A percentile compares a stretch with the other conserved stretches of the same genome.
phyloP scores from a whole-genome alignment of 2,329 filamentous ascomycete species.

The Tympanopsis confertula region DNA sequence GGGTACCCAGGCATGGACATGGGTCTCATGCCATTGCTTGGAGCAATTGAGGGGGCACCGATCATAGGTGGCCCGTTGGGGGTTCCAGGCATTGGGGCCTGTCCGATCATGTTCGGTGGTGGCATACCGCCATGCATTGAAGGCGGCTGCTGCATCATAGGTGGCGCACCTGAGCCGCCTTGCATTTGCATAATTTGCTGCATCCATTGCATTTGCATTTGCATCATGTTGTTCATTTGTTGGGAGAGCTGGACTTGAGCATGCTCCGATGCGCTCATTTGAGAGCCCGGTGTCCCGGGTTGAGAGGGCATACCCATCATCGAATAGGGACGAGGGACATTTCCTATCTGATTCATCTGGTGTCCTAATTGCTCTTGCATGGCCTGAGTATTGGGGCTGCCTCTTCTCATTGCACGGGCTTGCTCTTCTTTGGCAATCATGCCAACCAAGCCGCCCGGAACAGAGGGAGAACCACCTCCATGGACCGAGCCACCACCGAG shows the following conservation, averaged over 20 bases:
- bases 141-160: no score
- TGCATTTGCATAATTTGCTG: constrained; percentile 21
- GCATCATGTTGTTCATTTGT: constrained; percentile 42
- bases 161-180: constrained; percentile 9
- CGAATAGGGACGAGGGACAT: neutral
- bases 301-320: neutral
- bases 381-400: constrained; percentile 4
- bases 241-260: constrained; percentile 38
- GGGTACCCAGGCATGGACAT: no score
- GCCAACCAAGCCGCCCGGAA: neutral
- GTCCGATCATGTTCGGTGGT: no score
- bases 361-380: constrained; percentile 5
- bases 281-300: neutral
- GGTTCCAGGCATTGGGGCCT: no score
- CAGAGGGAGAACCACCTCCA: neutral
- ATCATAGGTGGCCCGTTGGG: no score
- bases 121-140: no score
- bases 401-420: constrained; percentile 1
- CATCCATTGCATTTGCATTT: constrained; percentile 51
- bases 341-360: neutral
- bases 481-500: constrained; percentile 17
- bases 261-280: constrained; percentile 25
- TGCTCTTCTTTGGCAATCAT: constrained; percentile 5
- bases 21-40: no score
- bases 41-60: no score